A percentile compares a stretch with the other conserved stretches of the same genome.
Conservation (phyloP, 108 stramenopile genomes). For the Pseudonitzschia multiseries region DNA sequence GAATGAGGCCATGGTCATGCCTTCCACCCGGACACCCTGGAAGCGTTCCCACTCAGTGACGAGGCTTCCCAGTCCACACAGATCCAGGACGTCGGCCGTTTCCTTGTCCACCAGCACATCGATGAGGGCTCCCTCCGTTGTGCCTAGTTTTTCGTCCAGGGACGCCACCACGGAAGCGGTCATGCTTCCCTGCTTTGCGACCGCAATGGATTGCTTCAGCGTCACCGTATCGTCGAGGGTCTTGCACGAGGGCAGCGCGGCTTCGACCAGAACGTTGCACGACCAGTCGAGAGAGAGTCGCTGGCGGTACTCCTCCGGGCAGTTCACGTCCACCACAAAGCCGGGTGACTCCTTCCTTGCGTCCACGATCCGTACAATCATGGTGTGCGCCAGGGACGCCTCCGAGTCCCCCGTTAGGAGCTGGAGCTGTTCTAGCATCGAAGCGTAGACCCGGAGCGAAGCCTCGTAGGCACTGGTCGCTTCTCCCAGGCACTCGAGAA, state of each 20-base stretch:
- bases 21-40: constrained; percentile 60
- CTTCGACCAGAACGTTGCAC: constrained; percentile 58
- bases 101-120: constrained; percentile 64
- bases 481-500: constrained; percentile 70
- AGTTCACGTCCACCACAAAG: constrained; percentile 54
- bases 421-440: constrained; percentile 68
- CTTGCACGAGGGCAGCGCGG: constrained; percentile 59
- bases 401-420: constrained; percentile 56
- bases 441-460: constrained; percentile 72
- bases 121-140: constrained; percentile 58
- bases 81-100: constrained; percentile 57
- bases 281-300: constrained; percentile 66
- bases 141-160: constrained; percentile 49
- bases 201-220: constrained; percentile 51
- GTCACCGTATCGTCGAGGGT: constrained; percentile 69
- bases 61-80: constrained; percentile 63
- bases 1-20: constrained; percentile 67
- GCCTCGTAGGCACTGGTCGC: constrained; percentile 70
- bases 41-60: constrained; percentile 48
- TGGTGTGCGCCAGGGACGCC: constrained; percentile 60
- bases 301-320: constrained; percentile 23
- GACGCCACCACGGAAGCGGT: constrained; percentile 36
- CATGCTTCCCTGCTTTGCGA: constrained; percentile 59
- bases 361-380: constrained; percentile 59
- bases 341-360: constrained; percentile 74